These are phyloP conservation scores for Pholiota adiposa DNA, from an alignment of 1,284 basidiomycete genomes.

Conservation along the genomic window DNA sequence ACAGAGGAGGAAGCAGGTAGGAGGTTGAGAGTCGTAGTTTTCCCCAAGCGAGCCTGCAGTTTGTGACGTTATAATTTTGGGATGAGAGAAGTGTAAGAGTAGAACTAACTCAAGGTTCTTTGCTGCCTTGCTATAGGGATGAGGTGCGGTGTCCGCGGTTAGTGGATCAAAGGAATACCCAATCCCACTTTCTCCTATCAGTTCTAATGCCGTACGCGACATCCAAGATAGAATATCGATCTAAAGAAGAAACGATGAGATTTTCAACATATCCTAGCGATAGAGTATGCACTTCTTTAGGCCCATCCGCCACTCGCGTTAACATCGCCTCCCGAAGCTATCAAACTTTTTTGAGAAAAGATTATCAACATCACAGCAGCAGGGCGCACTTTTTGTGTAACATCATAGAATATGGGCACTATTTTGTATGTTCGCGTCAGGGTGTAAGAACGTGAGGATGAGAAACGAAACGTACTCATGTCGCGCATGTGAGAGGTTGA, in stretches of 20 bases:
- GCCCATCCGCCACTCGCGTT: constrained; percentile 18
- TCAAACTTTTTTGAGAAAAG: background rate
- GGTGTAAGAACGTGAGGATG: background rate
- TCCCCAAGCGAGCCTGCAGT: constrained; percentile 13
- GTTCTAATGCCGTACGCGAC: constrained; percentile 39
- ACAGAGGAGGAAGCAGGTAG: constrained; percentile 14
- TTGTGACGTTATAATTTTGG: background rate
- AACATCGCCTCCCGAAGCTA: constrained; percentile 20
- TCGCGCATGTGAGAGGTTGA: constrained; percentile 45
- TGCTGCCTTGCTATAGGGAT: constrained; percentile 33
- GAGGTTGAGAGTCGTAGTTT: constrained; percentile 17
- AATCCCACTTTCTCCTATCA: constrained; percentile 42
- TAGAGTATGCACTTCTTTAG: constrained; percentile 18
- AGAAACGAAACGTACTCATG: constrained; percentile 29
- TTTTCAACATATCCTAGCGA: background rate
- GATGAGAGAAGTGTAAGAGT: background rate
- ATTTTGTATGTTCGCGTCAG: background rate
- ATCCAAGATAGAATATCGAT: constrained; percentile 42
- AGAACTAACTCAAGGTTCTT: constrained; percentile 30
- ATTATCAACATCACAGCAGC: background rate
- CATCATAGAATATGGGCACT: constrained; percentile 36
- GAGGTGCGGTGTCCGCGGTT: constrained; percentile 26
- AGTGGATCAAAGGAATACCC: constrained; percentile 43
- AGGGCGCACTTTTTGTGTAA: constrained; percentile 23
- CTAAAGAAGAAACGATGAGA: constrained; percentile 8